Base-by-base conservation (phyloP, 768 basidiomycete genomes). In the Suillus subaureus region DNA sequence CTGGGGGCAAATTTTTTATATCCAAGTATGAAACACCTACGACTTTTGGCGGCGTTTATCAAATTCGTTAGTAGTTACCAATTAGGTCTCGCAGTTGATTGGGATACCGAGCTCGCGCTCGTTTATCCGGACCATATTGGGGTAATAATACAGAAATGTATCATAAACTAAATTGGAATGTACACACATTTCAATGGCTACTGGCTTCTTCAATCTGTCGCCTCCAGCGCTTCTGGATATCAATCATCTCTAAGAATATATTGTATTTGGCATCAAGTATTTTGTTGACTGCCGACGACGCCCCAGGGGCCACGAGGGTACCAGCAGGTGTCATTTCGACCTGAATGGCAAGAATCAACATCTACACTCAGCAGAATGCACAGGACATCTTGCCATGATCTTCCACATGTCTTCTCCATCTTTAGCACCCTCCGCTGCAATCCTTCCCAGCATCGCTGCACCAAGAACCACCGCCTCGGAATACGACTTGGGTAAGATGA, bases 241-340 rank as follows among this genome's bases (percentile, higher is more conserved):
- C 91, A 56, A 97, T 94, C 23, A 81, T 84, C 75, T 98, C 96
- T 64, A 86, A 78, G 81, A 98, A 99, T 72, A 98, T 96, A 75
- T 86, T 89, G 78, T 97, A 99, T 81, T 99, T 99, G 9, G 90
- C 94, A 63, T 93, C 88, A 61, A 99, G 80, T 56, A 99, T 75
- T 72, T 82, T 89, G 77, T 87, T 88, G 77, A 92, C 94, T 75
- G 80, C 86, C 1, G 75, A 67, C 4, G 84, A 82, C 13, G 88
- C 87, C 18, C 81, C 79, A 3, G 96, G 93, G 8, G 78, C 73
- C 40, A 99, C 83, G 52, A 90, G 80, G 18, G 84, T 87, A 5
- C 92, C 97, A 1, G 88, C 80, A 40, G 93, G 91, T 8, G 96
- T 97, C 97, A 99, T 99, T 70, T 94, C 90, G 39, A 92, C 87